Evolutionary conservation across 495 filamentous ascomycete species (phyloP).

Genomic region (Collariella sp.): DNA sequence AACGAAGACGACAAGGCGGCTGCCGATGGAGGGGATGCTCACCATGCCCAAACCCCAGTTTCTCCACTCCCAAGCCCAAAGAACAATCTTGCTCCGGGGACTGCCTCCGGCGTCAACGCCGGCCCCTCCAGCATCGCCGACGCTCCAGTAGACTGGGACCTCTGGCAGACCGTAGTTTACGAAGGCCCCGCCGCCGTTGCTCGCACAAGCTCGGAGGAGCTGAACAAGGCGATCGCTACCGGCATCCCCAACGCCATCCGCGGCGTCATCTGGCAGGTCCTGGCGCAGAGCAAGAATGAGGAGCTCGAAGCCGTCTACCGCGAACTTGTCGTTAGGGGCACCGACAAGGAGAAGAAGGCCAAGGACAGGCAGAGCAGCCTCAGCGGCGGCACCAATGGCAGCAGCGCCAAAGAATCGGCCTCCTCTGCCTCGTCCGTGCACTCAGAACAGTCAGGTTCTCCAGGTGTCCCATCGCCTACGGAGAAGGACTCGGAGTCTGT

Average conservation of each 20-base stretch:
- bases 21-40: slow-evolving; percentile 43
- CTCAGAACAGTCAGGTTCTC: slow-evolving; percentile 66
- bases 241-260: slow-evolving; percentile 92
- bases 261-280: slow-evolving; percentile 94
- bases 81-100: slow-evolving; percentile 65
- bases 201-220: slow-evolving; percentile 72
- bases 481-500: slow-evolving; percentile 57
- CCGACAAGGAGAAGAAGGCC: slow-evolving; percentile 70
- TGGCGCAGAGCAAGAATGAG: slow-evolving; percentile 87
- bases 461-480: slow-evolving; percentile 47
- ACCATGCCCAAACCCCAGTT: slow-evolving; percentile 29
- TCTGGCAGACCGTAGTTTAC: slow-evolving; percentile 94
- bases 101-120: slow-evolving; percentile 64
- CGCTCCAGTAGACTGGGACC: slow-evolving; percentile 82
- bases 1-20: slow-evolving; percentile 42
- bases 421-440: slow-evolving; percentile 78
- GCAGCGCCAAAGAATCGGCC: slow-evolving; percentile 50
- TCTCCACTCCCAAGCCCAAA: slow-evolving; percentile 46
- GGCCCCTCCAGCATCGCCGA: slow-evolving; percentile 60
- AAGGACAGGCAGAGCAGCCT: slow-evolving; percentile 51
- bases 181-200: slow-evolving; percentile 82
- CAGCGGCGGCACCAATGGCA: slow-evolving; percentile 32
- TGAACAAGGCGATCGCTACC: slow-evolving; percentile 82
- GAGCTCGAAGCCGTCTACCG: slow-evolving; percentile 83
- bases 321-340: slow-evolving; percentile 71